Evolutionary conservation across 805 yeast species (phyloP), one percentile per base, ranked within the genome.

Genomic region (Torulaspora gathmanii): DNA sequence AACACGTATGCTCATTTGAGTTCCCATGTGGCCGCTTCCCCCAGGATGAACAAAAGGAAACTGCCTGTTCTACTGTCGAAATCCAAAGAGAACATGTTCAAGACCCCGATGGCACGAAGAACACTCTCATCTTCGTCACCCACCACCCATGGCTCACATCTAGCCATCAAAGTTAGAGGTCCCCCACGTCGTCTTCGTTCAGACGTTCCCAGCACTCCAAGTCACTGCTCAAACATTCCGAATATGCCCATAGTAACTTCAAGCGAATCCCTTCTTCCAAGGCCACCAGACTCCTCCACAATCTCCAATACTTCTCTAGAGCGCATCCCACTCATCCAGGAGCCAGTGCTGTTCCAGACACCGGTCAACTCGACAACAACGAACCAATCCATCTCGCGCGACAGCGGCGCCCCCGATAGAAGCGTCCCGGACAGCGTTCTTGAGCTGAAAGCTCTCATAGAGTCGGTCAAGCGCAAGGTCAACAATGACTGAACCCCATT

Each of bases 51-150:
- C 34, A 61, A 54, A 33, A 49, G 59, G 15, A 65, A 65, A 44
- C 41, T 65, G 20, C 64, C 68, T 12, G 63, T 65, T 3, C 47
- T 64, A 6, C 43, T 58, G 3, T 63, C 68, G 7, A 64, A 56
- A 26, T 49, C 57, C 2, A 55, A 55, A 31, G 52, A 49, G 20
- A 51, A 45, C 33, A 51, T 49, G n/a, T 61, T 57, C 42, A 58
- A 57, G 47, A 64, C 67, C 8, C 65, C 66, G 4, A 28, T 44
- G 27, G 44, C 54, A 9, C 38, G 30, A 15, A 42, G 53, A 23
- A 40, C 52, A 5, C 51, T 48, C 0, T 46, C 55, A 3, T 48
- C 53, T 8, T 50, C 47, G 12, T 52, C 62, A 7, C 56, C 63
- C 4, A 51, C 58, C 8, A 37, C 52, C 10, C 25, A 22, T n/a